A percentile compares a stretch with the other conserved stretches of the same genome.
These are phyloP conservation scores for Colletotrichum sp. DNA, from an alignment of 2,329 filamentous ascomycete genomes.

Conservation along the genomic window DNA sequence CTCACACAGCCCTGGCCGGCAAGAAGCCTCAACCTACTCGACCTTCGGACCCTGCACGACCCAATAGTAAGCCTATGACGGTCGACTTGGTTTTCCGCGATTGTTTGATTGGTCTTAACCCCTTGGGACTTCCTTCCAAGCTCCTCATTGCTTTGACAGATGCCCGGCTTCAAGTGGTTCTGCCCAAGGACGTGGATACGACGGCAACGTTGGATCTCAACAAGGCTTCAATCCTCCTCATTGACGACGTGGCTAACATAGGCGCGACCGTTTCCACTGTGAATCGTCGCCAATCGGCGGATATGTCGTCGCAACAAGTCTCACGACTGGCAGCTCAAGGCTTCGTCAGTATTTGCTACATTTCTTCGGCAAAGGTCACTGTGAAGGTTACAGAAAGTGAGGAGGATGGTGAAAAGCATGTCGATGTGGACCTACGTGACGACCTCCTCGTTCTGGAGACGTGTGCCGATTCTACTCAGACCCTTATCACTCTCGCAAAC, in stretches of 20 bases:
- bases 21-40: constrained; percentile 1
- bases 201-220: constrained; percentile 71
- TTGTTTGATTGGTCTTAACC: constrained; percentile 85
- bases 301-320: constrained; percentile 55
- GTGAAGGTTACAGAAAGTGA: constrained; percentile 65
- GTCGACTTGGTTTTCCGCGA: constrained; percentile 81
- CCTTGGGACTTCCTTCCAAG: constrained; percentile 76
- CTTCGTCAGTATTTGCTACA: constrained; percentile 85
- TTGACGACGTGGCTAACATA: constrained; percentile 68
- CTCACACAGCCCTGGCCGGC: constrained; percentile 52
- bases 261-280: constrained; percentile 7
- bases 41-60: constrained; percentile 22
- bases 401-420: constrained; percentile 64
- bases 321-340: constrained; percentile 67
- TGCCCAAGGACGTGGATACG: constrained; percentile 70
- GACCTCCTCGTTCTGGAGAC: constrained; percentile 91
- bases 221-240: constrained; percentile 82
- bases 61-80: constrained; percentile 60
- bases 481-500: constrained; percentile 79
- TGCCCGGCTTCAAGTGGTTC: constrained; percentile 70
- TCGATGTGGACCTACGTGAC: constrained; percentile 84
- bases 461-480: constrained; percentile 96
- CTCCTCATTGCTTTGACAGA: constrained; percentile 80
- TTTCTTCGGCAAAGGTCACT: constrained; percentile 78
- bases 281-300: constrained; percentile 33